These are phyloP conservation scores for Nicotiana tabacum DNA, from an alignment of 257 asterid species.

Conservation along the genomic window DNA sequence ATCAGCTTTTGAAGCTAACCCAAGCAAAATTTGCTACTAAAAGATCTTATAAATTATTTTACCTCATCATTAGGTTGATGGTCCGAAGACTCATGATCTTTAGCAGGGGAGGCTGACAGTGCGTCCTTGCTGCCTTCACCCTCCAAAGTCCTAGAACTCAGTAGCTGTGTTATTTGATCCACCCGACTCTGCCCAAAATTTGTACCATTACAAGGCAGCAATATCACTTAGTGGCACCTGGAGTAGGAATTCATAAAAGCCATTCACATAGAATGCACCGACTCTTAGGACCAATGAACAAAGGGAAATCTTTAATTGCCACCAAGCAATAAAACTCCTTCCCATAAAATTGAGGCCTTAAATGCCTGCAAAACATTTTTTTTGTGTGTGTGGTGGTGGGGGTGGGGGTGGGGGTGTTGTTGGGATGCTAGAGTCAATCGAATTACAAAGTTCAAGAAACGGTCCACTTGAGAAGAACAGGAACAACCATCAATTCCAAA, in stretches of 20 bases:
- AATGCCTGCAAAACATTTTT: neutral
- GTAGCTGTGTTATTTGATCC: conserved; percentile 72
- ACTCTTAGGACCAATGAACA: conserved; percentile 36
- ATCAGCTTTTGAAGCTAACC: conserved; percentile 20
- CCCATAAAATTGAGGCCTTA: conserved; percentile 20
- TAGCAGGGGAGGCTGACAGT: conserved; percentile 29
- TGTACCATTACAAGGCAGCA: conserved; percentile 57
- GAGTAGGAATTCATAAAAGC: conserved; percentile 48
- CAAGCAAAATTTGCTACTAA: conserved; percentile 3
- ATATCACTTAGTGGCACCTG: conserved; percentile 64
- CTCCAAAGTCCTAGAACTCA: conserved; percentile 50
- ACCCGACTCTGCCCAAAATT: conserved; percentile 90
- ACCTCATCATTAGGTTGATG: conserved; percentile 60
- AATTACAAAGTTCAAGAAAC: neutral
- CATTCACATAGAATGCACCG: conserved; percentile 50
- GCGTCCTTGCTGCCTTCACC: conserved; percentile 35
- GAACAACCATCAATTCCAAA: neutral
- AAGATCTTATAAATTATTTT: conserved; percentile 18
- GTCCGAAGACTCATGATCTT: conserved; percentile 26
- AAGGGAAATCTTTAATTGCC: conserved; percentile 37
- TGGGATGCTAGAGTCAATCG: neutral
- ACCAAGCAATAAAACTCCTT: conserved; percentile 25
- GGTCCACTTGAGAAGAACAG: neutral
- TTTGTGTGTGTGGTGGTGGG: too few species aligned
- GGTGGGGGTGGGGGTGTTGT: neutral